Conservation (phyloP, 1,284 basidiomycete species). For the Xerocomus minutiporus region DNA sequence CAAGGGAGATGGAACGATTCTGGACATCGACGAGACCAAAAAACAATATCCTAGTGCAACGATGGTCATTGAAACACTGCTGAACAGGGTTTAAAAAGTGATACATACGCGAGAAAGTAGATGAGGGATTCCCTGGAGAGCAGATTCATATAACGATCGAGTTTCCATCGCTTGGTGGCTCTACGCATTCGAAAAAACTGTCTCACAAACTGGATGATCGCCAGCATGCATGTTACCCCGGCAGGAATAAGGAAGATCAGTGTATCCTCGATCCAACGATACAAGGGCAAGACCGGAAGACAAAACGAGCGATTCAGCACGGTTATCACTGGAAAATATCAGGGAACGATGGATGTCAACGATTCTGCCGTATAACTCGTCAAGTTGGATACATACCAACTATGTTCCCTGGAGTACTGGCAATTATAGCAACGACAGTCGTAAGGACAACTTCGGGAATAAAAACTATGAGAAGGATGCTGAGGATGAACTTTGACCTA, state of each 20-base stretch:
- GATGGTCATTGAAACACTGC: background rate
- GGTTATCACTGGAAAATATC: background rate
- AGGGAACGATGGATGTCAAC: background rate
- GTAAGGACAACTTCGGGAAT: background rate
- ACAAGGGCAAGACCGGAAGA: background rate
- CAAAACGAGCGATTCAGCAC: background rate
- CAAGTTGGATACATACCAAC: background rate
- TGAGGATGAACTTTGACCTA: background rate
- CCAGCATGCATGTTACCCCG: background rate
- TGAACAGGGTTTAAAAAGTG: no score
- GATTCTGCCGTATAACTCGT: background rate
- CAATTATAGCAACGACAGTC: background rate
- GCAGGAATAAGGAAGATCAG: background rate
- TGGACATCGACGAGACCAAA: background rate
- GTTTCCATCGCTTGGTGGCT: background rate
- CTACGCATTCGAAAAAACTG: background rate
- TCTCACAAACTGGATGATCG: background rate
- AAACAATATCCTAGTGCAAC: background rate
- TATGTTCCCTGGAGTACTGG: background rate
- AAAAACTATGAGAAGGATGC: background rate
- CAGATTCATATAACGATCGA: background rate
- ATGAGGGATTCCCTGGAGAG: background rate
- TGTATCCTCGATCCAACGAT: background rate
- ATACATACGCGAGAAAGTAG: conserved; percentile 1
- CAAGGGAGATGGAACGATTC: no score